Base-by-base conservation (phyloP, 805 yeast genomes). In the Wickerhamiella spandovensis region DNA sequence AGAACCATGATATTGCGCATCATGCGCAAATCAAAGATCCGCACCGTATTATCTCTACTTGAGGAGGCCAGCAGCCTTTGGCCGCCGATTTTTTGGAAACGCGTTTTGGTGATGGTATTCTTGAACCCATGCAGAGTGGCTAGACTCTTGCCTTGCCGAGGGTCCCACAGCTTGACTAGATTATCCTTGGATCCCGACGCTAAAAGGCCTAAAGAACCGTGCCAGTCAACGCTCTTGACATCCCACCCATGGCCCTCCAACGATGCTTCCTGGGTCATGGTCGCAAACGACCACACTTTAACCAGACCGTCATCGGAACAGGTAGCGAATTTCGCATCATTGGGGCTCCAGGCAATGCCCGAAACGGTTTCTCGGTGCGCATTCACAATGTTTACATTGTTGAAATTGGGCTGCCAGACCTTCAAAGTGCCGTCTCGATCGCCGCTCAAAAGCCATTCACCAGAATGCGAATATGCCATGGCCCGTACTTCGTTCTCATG, bases 171-270 rank as follows among this genome's bases (percentile, higher is more conserved):
- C 67, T 89, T 88, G 46, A 92, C 77, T 57, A 88, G 70, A 65
- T 94, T 94, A 67, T 92, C 99, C 64, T 94, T 92, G 0, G 97
- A 92, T 0, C 97, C 99, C 55, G 89, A 77, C 0, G 84, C 96
- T 47, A 92, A 74, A 24, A 92, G 72, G 0, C 97, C 96, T 66
- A 86, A 69, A 12, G 75, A 72, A 5, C 95, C 85, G 66, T 92
- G 99, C 99, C 99, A 92, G 65, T 92, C 97, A 49, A 94, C 85
- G 49, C 89, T 79, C 63, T 92, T 92, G 21, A 92, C 97, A 67
- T 92, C 99, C 99, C 99, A 92, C 64, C 94, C 95, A 67, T 92
- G 99, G 1, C 97, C 97, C 22, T 79, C 74, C 49, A 92, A 71
- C 0, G 78, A 72, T 46, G 84, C 69, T 62, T 92, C 99, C 58